Percentiles rank a stretch among this genome's conserved stretches.
Evolutionary conservation across 805 yeast genomes (phyloP).

Genomic region (Candida koratica): DNA sequence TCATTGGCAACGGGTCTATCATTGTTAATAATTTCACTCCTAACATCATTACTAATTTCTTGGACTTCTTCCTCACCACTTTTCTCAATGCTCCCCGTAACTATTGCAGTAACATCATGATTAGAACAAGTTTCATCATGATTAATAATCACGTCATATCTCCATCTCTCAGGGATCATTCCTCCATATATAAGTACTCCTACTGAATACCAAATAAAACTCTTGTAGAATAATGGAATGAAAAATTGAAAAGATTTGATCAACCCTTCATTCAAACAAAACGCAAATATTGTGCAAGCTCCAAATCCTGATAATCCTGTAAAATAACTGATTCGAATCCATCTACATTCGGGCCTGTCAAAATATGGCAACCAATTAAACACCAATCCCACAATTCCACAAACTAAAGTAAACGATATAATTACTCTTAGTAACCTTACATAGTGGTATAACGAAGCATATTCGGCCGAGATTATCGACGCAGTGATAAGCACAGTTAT

Average conservation of each 20-base stretch:
- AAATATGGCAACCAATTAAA: slow-evolving; percentile 92
- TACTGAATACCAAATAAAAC: slow-evolving; percentile 66
- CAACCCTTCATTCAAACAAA: slow-evolving; percentile 54
- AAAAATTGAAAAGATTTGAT: slow-evolving; percentile 50
- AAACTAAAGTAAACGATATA: slow-evolving; percentile 55
- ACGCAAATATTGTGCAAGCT: slow-evolving; percentile 55
- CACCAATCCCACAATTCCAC: slow-evolving; percentile 69
- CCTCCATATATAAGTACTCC: slow-evolving; percentile 90
- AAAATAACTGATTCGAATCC: slow-evolving; percentile 75
- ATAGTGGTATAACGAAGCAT: slow-evolving; percentile 64
- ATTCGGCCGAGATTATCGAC: slow-evolving; percentile 82
- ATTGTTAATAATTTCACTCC: slow-evolving; percentile 9
- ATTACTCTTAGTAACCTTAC: slow-evolving; percentile 47
- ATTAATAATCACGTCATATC: slow-evolving; percentile 62
- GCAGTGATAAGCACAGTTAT: slow-evolving; percentile 87
- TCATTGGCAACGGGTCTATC: slow-evolving; percentile 1
- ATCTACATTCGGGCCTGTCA: slow-evolving; percentile 82
- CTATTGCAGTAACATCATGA: slow-evolving; percentile 28
- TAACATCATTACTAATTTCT: slow-evolving; percentile 22
- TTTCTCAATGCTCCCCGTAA: slow-evolving; percentile 31
- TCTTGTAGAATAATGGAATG: slow-evolving; percentile 62
- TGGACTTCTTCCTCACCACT: slow-evolving; percentile 38
- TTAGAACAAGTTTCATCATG: slow-evolving; percentile 29
- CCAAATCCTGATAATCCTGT: slow-evolving; percentile 77
- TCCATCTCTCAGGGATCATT: slow-evolving; percentile 83